A percentile compares a stretch with the other conserved stretches of the same genome.
Conservation (phyloP, 208 protist species). For the Trypanosoma mega region DNA sequence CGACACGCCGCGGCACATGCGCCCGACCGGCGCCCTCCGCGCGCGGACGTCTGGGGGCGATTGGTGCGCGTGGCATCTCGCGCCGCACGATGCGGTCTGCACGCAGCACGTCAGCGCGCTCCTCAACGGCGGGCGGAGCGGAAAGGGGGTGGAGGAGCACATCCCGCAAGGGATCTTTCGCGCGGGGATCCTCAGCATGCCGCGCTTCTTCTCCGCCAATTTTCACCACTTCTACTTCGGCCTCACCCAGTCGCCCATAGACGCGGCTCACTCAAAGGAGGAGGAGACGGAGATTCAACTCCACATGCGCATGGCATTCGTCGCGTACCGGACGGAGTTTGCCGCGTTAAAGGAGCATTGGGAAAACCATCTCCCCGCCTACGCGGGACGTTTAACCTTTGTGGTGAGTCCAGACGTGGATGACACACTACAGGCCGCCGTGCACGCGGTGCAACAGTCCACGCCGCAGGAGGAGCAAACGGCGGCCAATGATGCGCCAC, state of each 20-base stretch:
- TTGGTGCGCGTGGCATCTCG: slow-evolving; percentile 81
- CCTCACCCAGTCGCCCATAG: slow-evolving; percentile 26
- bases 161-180: slow-evolving; percentile 68
- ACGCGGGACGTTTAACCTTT: slow-evolving; percentile 21
- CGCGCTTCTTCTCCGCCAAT: slow-evolving; percentile 48
- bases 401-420: slow-evolving; percentile 7
- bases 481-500: neutral
- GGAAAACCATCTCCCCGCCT: slow-evolving; percentile 10
- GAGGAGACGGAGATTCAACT: slow-evolving; percentile 39
- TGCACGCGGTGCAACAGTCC: neutral
- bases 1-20: slow-evolving; percentile 60
- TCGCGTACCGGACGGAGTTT: slow-evolving; percentile 32
- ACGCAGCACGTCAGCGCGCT: slow-evolving; percentile 74
- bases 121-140: slow-evolving; percentile 57
- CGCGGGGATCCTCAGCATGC: slow-evolving; percentile 45
- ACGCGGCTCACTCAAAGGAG: neutral
- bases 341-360: slow-evolving; percentile 24
- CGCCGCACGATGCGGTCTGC: slow-evolving; percentile 76
- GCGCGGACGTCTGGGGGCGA: neutral
- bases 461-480: neutral
- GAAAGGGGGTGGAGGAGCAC: slow-evolving; percentile 42
- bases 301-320: slow-evolving; percentile 59
- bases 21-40: slow-evolving; percentile 42
- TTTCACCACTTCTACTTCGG: slow-evolving; percentile 71
- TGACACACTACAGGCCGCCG: slow-evolving; percentile 3